Percentiles rank a stretch among this genome's conserved stretches.
phyloP scores from a whole-genome alignment of 805 yeast genomes.

The Pichia scutulata region DNA sequence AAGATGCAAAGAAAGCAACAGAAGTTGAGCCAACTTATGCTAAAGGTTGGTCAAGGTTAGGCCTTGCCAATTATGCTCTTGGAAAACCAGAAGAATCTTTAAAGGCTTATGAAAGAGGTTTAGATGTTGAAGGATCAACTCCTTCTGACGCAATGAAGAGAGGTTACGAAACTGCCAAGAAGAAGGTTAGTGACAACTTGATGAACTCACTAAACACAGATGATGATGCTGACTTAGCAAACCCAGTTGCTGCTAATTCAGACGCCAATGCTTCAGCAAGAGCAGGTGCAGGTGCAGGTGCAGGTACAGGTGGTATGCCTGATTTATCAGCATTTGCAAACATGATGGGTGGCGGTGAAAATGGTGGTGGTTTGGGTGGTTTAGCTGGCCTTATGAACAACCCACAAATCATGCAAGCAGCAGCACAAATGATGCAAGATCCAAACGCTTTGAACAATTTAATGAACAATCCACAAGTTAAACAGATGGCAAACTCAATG shows the following conservation, averaged over 20 bases:
- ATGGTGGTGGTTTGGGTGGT: conserved; percentile 61
- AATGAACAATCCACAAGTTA: conserved; percentile 85
- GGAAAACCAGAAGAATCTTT: conserved; percentile 88
- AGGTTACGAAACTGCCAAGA: conserved; percentile 91
- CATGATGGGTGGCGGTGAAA: conserved; percentile 63
- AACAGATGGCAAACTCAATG: conserved; percentile 75
- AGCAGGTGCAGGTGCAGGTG: conserved; percentile 17
- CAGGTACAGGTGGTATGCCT: conserved; percentile 54
- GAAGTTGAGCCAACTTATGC: conserved; percentile 71
- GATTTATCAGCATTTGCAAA: conserved; percentile 53
- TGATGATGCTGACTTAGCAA: conserved; percentile 16
- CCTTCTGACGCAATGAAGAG: conserved; percentile 86
- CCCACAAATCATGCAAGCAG: conserved; percentile 85
- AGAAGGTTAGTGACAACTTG: conserved; percentile 72
- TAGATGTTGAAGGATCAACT: conserved; percentile 77
- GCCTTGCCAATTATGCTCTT: conserved; percentile 87
- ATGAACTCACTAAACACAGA: conserved; percentile 33
- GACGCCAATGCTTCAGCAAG: conserved; percentile 19
- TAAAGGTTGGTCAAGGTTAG: conserved; percentile 91
- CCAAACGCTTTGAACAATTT: conserved; percentile 68
- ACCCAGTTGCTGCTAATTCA: conserved; percentile 17
- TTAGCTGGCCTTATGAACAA: conserved; percentile 66
- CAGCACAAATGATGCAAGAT: conserved; percentile 80
- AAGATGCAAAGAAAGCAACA: conserved; percentile 79
- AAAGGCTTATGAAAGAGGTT: conserved; percentile 83